Base-by-base conservation (phyloP, 345 rosid species). In the Citropsis articulata region DNA sequence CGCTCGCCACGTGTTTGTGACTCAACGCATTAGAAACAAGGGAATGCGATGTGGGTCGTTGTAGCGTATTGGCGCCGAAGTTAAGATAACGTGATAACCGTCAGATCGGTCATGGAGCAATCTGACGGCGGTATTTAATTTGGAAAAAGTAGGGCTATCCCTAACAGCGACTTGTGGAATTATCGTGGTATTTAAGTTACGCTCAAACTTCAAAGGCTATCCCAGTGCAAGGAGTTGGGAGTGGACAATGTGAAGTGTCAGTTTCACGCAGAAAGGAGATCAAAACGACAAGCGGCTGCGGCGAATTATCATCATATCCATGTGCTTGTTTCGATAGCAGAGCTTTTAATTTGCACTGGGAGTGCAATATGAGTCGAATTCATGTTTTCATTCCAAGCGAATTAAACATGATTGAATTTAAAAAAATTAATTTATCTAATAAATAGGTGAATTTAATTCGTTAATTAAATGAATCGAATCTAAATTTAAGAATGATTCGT, bases 401-500 rank as follows among this genome's bases (percentile, higher is more conserved):
- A 38, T 38, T 38, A 7, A 38, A 38, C n/a, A n/a, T n/a, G n/a
- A n/a, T n/a, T 0, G 9, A 6, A 10, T 38, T 38, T 38, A 8
- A 38, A 38, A 38, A 38, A 9, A 38, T 38, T 1, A 0, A 8
- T 8, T 8, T 0, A 0, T 8, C 0, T 38, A 0, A 36, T 1
- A 38, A 38, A 38, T 38, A 0, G 0, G 0, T 38, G 7, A 38
- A 38, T 8, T 38, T 0, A 2, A 33, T 33, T 33, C 3, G 5
- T 0, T 38, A 38, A 38, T 38, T 38, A 38, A 38, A 38, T 9
- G 2, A 38, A 38, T 38, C 0, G 0, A 38, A 38, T 38, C 0
- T 0, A 0, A 0, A 7, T 9, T 38, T 38, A 0, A 38, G 1
- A 0, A 6, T 35, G 1, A 35, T 35, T 35, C 0, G 0, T 38